phyloP scores from a whole-genome alignment of 2,329 filamentous ascomycete species.

The Graphiopsis chlorocephala region DNA sequence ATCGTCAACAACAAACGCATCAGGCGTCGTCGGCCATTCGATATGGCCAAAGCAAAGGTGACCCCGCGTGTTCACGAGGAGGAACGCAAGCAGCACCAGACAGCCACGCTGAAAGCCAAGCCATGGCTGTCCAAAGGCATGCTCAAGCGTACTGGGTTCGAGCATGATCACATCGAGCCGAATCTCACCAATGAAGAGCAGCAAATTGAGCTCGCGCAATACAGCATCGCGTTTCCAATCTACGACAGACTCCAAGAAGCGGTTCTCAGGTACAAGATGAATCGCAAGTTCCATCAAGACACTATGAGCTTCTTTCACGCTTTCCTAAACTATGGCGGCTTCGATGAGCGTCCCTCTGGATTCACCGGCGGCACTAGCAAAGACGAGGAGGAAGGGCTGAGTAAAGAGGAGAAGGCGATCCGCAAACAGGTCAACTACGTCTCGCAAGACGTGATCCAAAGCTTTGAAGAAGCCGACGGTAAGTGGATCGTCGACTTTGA shows the following conservation, averaged over 20 bases:
- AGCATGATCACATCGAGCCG: slow-evolving; percentile 75
- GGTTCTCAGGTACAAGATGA: slow-evolving; percentile 75
- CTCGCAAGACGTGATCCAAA: slow-evolving; percentile 42
- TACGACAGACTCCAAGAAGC: slow-evolving; percentile 76
- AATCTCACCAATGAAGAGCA: slow-evolving; percentile 71
- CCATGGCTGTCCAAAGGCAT: slow-evolving; percentile 42
- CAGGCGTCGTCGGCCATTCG: slow-evolving; percentile 42
- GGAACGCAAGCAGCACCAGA: slow-evolving; percentile 24
- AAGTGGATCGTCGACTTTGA: slow-evolving; percentile 77
- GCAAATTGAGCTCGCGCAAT: slow-evolving; percentile 65
- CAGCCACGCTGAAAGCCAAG: slow-evolving; percentile 24
- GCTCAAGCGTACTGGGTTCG: slow-evolving; percentile 46
- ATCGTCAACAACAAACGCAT: slow-evolving; percentile 43
- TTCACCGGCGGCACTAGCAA: slow-evolving; percentile 54
- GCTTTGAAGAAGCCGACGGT: slow-evolving; percentile 49
- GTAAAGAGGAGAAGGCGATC: slow-evolving; percentile 58
- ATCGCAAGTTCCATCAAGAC: slow-evolving; percentile 67
- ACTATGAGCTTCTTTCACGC: slow-evolving; percentile 68
- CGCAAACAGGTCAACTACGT: slow-evolving; percentile 54
- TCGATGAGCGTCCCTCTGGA: slow-evolving; percentile 60
- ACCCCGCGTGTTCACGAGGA: slow-evolving; percentile 18
- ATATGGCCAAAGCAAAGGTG: slow-evolving; percentile 32
- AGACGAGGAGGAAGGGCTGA: slow-evolving; percentile 39
- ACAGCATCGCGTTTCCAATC: slow-evolving; percentile 51
- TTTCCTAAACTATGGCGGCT: slow-evolving; percentile 79